A percentile compares a stretch with the other conserved stretches of the same genome.
Conservation (phyloP, 2,329 filamentous ascomycete species). For the Coniochaeta prunicola region DNA sequence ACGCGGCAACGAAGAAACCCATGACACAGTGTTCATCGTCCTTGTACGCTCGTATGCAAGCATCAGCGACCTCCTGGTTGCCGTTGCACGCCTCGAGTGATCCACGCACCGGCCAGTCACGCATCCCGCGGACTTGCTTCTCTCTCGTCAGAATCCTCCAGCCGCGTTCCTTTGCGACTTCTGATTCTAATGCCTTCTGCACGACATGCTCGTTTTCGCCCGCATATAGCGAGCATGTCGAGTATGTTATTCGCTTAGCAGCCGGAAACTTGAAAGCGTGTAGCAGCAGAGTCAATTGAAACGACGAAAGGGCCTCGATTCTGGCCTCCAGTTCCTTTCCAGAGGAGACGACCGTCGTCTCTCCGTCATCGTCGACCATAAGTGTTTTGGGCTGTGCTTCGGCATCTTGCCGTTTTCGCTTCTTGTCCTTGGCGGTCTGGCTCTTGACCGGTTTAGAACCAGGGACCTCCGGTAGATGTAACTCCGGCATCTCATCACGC, state of each 20-base stretch:
- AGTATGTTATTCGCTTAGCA: constrained; percentile 76
- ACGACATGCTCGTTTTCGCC: constrained; percentile 89
- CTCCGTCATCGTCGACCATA: constrained; percentile 17
- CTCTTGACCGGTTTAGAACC: constrained; percentile 6
- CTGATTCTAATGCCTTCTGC: constrained; percentile 59
- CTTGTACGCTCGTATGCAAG: constrained; percentile 75
- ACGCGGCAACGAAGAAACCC: constrained; percentile 92
- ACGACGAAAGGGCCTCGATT: constrained; percentile 65
- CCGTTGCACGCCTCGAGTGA: constrained; percentile 40
- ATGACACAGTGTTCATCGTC: constrained; percentile 78
- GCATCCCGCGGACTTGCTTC: constrained; percentile 70
- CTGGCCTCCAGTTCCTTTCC: constrained; percentile 55
- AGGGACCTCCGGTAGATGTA: constrained; percentile 48
- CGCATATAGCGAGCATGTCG: constrained; percentile 82
- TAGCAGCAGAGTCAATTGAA: constrained; percentile 74
- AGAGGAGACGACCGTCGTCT: constrained; percentile 29
- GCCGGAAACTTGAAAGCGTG: constrained; percentile 79
- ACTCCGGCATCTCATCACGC: constrained; percentile 66
- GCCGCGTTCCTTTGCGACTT: constrained; percentile 56
- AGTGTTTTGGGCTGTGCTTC: constrained; percentile 14
- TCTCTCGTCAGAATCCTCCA: constrained; percentile 71
- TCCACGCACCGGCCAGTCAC: constrained; percentile 65
- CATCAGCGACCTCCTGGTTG: constrained; percentile 53
- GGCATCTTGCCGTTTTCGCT: constrained; percentile 37
- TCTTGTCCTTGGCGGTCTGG: constrained; percentile 22